Conservation (phyloP, 441 rosid species). For the Melastoma candidum region DNA sequence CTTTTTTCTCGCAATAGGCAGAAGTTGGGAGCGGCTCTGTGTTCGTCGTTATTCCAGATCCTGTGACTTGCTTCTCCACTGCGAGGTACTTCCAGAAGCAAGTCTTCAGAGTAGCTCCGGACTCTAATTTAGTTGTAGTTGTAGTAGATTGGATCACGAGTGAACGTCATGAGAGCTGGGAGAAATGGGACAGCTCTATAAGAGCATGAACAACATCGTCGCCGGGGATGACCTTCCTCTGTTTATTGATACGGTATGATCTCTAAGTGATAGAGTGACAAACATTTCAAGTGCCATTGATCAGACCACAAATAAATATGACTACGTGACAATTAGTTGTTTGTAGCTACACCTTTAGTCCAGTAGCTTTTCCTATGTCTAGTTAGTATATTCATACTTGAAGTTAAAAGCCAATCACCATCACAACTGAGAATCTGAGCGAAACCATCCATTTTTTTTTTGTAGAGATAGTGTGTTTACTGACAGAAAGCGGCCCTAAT, state of each 20-base stretch:
- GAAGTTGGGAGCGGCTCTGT: constrained; percentile 58
- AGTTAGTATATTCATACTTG: too few relatives aligned
- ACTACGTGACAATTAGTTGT: too few relatives aligned
- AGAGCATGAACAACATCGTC: constrained; percentile 74
- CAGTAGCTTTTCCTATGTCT: too few relatives aligned
- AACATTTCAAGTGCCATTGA: too few relatives aligned
- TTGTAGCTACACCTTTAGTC: too few relatives aligned
- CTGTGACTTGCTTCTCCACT: constrained; percentile 86
- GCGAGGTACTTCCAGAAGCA: constrained; percentile 89
- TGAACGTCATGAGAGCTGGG: constrained; percentile 87
- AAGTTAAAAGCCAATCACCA: too few relatives aligned
- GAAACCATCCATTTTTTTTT: too few relatives aligned
- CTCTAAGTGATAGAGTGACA: constrained; percentile 4
- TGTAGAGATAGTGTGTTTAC: too few relatives aligned
- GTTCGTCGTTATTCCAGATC: constrained; percentile 79
- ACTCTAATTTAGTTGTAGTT: constrained; percentile 67
- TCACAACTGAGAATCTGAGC: too few relatives aligned
- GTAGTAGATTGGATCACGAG: constrained; percentile 77
- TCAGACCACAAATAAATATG: too few relatives aligned
- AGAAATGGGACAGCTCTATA: constrained; percentile 85
- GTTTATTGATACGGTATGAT: constrained; percentile 69
- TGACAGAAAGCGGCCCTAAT: too few relatives aligned
- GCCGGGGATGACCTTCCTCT: constrained; percentile 48
- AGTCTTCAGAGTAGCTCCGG: constrained; percentile 48
- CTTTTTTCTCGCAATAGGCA: constrained; percentile 52